Evolutionary conservation across 495 filamentous ascomycete species (phyloP).

Genomic region (Penicillium verhagenii): DNA sequence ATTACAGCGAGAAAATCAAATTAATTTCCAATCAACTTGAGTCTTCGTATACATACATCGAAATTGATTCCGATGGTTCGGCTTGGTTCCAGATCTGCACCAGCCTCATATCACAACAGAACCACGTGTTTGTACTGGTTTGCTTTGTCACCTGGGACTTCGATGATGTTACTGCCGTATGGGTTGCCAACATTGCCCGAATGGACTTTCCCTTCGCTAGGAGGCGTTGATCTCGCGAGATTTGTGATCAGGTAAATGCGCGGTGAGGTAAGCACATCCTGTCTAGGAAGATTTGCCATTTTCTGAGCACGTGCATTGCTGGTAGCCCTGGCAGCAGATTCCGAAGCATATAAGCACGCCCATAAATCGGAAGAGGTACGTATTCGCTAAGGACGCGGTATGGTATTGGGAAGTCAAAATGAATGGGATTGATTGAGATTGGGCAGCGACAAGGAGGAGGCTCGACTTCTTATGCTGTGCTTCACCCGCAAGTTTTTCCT

Average conservation of each 20-base stretch:
- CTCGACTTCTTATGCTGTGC: neutral
- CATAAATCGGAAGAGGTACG: neutral
- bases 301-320: neutral
- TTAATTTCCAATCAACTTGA: too few species aligned
- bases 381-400: neutral
- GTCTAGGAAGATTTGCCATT: neutral
- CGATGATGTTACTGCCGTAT: slow-evolving; percentile 54
- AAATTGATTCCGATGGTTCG: too few species aligned
- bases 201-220: neutral
- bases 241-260: neutral
- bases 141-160: slow-evolving; percentile 32
- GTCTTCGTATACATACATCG: too few species aligned
- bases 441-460: neutral
- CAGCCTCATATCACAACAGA: too few species aligned
- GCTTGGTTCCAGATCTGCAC: too few species aligned
- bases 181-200: slow-evolving; percentile 48
- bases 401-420: neutral
- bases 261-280: neutral
- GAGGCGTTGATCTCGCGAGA: neutral
- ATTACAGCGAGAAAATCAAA: too few species aligned
- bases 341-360: neutral
- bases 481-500: neutral
- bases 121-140: slow-evolving; percentile 46
- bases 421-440: neutral
- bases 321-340: too few species aligned